Evolutionary conservation across 805 yeast genomes (phyloP).

Genomic region (Sugiyamaella floridensis): DNA sequence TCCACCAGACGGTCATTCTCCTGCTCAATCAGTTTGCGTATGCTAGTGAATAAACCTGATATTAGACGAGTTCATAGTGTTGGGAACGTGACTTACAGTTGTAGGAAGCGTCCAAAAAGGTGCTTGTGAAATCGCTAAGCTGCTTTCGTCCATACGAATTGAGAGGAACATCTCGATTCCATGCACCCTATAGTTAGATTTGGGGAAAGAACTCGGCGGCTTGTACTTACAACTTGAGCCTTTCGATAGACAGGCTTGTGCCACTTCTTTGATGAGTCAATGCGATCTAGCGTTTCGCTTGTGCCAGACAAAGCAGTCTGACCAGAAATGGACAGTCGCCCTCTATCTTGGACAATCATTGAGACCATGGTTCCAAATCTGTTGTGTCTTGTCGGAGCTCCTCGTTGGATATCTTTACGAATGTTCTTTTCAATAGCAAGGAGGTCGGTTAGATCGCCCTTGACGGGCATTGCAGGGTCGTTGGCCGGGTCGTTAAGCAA

Average conservation of each 20-base stretch:
- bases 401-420: constrained; percentile 42
- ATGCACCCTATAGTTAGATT: constrained; percentile 8
- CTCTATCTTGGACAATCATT: constrained; percentile 53
- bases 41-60: constrained; percentile 41
- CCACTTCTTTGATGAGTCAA: constrained; percentile 70
- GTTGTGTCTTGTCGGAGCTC: constrained; percentile 70
- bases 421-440: constrained; percentile 55
- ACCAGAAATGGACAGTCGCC: constrained; percentile 62
- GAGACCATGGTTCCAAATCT: constrained; percentile 84
- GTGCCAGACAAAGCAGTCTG: constrained; percentile 53
- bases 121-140: constrained; percentile 43
- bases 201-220: neutral
- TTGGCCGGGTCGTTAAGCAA: neutral
- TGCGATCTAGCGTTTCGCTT: constrained; percentile 48
- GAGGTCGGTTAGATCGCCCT: constrained; percentile 34
- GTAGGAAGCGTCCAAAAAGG: constrained; percentile 68
- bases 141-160: constrained; percentile 24
- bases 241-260: constrained; percentile 31
- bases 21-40: constrained; percentile 43
- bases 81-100: constrained; percentile 33
- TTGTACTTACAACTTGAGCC: neutral
- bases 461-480: constrained; percentile 1
- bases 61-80: neutral
- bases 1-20: constrained; percentile 28
- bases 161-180: constrained; percentile 21